Conservation (phyloP, 108 stramenopile species). For the Pseudonitzschia multiseries region DNA sequence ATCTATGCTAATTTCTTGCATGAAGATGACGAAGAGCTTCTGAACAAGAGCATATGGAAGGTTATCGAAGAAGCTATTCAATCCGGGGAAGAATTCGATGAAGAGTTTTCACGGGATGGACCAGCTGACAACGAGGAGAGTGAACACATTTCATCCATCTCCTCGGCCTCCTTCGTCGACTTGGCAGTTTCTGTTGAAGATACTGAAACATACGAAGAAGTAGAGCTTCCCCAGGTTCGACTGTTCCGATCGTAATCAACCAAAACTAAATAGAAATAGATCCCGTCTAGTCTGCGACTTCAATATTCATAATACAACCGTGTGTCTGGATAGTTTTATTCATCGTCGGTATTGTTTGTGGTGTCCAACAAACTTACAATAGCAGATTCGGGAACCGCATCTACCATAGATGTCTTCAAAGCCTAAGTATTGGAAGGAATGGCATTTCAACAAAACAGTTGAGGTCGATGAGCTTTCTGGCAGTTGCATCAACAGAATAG, state of each 20-base stretch:
- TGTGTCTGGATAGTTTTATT: not conserved
- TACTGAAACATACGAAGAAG: constrained; percentile 69
- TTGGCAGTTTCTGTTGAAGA: constrained; percentile 74
- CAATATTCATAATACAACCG: not conserved
- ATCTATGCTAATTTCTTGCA: constrained; percentile 86
- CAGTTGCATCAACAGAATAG: too few species aligned
- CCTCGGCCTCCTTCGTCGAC: constrained; percentile 42
- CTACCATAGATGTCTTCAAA: not conserved
- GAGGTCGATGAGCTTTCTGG: not conserved
- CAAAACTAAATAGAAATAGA: constrained; percentile 5
- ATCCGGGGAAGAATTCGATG: constrained; percentile 56
- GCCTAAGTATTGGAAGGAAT: not conserved
- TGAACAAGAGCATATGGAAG: constrained; percentile 58
- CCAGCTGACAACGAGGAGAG: constrained; percentile 13
- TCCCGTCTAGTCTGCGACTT: not conserved
- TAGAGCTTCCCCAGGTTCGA: constrained; percentile 60
- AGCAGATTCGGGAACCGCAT: not conserved
- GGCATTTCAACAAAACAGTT: not conserved
- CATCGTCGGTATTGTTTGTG: not conserved
- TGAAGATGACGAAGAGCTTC: constrained; percentile 65
- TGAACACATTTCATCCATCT: constrained; percentile 6
- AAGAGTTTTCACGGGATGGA: constrained; percentile 37
- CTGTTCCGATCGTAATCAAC: constrained; percentile 20
- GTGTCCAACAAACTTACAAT: not conserved
- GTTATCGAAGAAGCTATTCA: constrained; percentile 57